These are phyloP conservation scores for Periconia sp. DNA, from an alignment of 2,329 filamentous ascomycete genomes.

Conservation along the genomic window DNA sequence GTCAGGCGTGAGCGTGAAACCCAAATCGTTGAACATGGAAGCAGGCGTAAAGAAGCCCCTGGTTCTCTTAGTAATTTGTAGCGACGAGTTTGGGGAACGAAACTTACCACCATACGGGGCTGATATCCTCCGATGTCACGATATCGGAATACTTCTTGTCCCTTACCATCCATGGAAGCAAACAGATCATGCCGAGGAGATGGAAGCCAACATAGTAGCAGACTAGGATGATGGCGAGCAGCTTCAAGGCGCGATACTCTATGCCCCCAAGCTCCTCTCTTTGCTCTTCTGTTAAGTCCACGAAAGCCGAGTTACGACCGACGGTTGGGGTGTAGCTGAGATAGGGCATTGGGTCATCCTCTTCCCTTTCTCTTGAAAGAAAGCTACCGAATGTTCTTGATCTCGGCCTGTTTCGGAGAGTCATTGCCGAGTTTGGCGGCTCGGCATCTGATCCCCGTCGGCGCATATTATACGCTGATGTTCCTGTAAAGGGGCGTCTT, in stretches of 20 bases:
- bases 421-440: too few relatives aligned
- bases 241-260: slow-evolving; percentile 91
- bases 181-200: slow-evolving; percentile 72
- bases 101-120: slow-evolving; percentile 76
- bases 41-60: slow-evolving; percentile 83
- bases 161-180: slow-evolving; percentile 81
- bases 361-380: slow-evolving; percentile 60
- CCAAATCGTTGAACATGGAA: slow-evolving; percentile 93
- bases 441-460: slow-evolving; percentile 11
- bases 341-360: slow-evolving; percentile 74
- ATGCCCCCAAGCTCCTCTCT: slow-evolving; percentile 95
- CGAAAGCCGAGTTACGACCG: slow-evolving; percentile 90
- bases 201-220: slow-evolving; percentile 85
- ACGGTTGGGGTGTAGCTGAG: slow-evolving; percentile 93
- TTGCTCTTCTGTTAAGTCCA: slow-evolving; percentile 86
- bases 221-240: slow-evolving; percentile 77
- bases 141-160: slow-evolving; percentile 64
- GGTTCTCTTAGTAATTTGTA: slow-evolving; percentile 8
- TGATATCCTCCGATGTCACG: slow-evolving; percentile 67
- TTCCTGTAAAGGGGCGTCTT: slow-evolving; percentile 28
- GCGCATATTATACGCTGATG: slow-evolving; percentile 37
- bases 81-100: neutral
- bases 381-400: slow-evolving; percentile 66
- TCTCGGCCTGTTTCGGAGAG: slow-evolving; percentile 33
- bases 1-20: slow-evolving; percentile 88